A percentile compares a stretch with the other conserved stretches of the same genome.
Conservation (phyloP, 164 flowering plant species). For the Annona cherimola region DNA sequence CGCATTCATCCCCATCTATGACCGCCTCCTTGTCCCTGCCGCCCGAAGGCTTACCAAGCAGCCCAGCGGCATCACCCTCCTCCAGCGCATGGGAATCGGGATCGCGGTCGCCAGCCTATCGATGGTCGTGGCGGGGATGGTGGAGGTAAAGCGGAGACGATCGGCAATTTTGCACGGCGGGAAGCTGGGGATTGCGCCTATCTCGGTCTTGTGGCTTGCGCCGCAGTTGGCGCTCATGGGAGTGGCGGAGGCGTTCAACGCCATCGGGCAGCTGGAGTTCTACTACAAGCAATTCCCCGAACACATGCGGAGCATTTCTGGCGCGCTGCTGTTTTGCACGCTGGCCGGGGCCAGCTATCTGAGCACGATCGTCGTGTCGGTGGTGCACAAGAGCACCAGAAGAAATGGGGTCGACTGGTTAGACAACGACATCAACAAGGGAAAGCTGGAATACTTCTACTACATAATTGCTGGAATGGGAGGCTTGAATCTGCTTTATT, state of each 20-base stretch:
- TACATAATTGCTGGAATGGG: conserved; percentile 32
- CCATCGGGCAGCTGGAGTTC: conserved; percentile 69
- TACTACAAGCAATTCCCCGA: conserved; percentile 78
- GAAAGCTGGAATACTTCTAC: conserved; percentile 42
- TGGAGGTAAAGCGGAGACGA: conserved; percentile 27
- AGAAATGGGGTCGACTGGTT: conserved; percentile 36
- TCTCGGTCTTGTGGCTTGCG: conserved; percentile 47
- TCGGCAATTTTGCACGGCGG: conserved; percentile 4
- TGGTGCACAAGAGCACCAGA: conserved; percentile 41
- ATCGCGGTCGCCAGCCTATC: conserved; percentile 26
- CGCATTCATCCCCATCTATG: conserved; percentile 59
- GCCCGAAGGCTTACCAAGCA: conserved; percentile 36
- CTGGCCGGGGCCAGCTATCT: conserved; percentile 54
- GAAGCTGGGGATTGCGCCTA: conserved; percentile 5
- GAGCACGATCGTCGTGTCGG: conserved; percentile 39
- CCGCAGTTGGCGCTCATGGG: conserved; percentile 72
- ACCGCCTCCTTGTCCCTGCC: conserved; percentile 41
- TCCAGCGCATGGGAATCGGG: conserved; percentile 71
- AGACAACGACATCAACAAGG: conserved; percentile 39
- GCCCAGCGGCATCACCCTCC: conserved; percentile 57
- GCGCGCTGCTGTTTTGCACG: conserved; percentile 43
- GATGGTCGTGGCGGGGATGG: conserved; percentile 31
- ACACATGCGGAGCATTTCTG: conserved; percentile 60
- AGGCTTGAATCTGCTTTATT: conserved; percentile 31
- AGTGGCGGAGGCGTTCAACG: conserved; percentile 62